phyloP scores from a whole-genome alignment of 176 grass and related monocot species.

The Juncus inflexus region DNA sequence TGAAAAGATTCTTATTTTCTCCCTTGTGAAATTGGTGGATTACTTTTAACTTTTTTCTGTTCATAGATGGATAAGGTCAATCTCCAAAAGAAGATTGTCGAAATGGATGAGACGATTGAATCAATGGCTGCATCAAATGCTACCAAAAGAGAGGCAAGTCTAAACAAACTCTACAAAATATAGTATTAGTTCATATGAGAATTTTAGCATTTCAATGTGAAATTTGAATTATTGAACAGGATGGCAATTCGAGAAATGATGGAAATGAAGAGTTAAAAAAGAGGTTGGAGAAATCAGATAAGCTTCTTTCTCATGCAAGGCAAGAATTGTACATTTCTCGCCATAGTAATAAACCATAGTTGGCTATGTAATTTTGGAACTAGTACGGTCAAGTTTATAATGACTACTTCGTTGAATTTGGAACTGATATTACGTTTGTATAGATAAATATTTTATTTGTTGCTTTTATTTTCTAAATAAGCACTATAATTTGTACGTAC shows the following conservation, averaged over 20 bases:
- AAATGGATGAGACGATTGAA: conserved; percentile 51
- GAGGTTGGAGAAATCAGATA: conserved; percentile 63
- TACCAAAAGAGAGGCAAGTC: neutral
- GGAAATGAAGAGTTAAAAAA: conserved; percentile 48
- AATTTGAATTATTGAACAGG: conserved; percentile 23
- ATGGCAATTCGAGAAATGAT: conserved; percentile 20
- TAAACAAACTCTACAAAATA: neutral
- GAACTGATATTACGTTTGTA: too few relatives aligned
- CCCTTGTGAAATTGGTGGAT: conserved; percentile 5
- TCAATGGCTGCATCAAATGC: conserved; percentile 32
- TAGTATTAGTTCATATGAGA: neutral
- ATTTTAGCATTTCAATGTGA: neutral
- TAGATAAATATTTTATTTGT: too few relatives aligned
- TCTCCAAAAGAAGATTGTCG: conserved; percentile 57
- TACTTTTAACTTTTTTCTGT: conserved; percentile 1
- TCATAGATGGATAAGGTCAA: conserved; percentile 63
- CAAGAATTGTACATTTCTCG: conserved; percentile 40
- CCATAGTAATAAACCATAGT: conserved; percentile 23
- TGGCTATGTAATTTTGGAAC: neutral
- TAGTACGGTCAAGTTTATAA: neutral
- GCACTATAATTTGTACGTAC: too few relatives aligned
- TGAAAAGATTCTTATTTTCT: neutral
- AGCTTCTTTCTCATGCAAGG: conserved; percentile 56
- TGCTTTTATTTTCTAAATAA: too few relatives aligned
- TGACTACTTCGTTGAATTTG: neutral